Evolutionary conservation across 768 basidiomycete genomes (phyloP), one percentile per base, ranked within the genome.

Genomic region (Nidularia pulvinata): DNA sequence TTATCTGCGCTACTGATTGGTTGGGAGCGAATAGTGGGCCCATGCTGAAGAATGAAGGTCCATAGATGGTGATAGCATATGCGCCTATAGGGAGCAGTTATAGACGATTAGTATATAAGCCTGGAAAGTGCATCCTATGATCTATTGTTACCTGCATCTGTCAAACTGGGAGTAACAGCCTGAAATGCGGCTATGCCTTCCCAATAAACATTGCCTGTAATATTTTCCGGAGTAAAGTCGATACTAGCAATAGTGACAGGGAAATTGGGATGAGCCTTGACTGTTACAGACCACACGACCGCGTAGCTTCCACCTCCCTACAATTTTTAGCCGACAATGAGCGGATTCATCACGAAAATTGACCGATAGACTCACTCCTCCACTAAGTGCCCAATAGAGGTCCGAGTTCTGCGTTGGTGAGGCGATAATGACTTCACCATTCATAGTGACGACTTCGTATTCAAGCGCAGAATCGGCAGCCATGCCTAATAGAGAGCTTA

Each of bases 311-410:
- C 25, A 51, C 7, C 59, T 53, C 34, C 49, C 49, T 50, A 9
- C 4, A n/a, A 50, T 3, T 7, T 7, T 14, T 39, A 13, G 6
- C 1, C 4, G 25, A 4, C 25, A 25, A 25, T 25, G 25, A 25
- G 25, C 25, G 25, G 25, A 25, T 25, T 1, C 25, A 1, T 25
- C 25, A 25, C 25, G 25, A 25, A 25, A 25, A 25, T 2, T 25
- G 25, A 25, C 25, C 25, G 4, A 25, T 25, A 25, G 25, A 25
- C 37, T 14, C 33, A 65, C 67, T 13, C 67, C 69, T 30, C 65
- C 65, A 37, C 60, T 64, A 3, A 78, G 58, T 2, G 75, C 76
- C 61, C 68, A 78, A 59, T 71, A 77, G 0, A 78, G 65, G 48
- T 77, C 74, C 7, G 50, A 37, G 49, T 77, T 72, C 47, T 71